phyloP scores from a whole-genome alignment of 805 yeast species.

The Yarrowia sp. region DNA sequence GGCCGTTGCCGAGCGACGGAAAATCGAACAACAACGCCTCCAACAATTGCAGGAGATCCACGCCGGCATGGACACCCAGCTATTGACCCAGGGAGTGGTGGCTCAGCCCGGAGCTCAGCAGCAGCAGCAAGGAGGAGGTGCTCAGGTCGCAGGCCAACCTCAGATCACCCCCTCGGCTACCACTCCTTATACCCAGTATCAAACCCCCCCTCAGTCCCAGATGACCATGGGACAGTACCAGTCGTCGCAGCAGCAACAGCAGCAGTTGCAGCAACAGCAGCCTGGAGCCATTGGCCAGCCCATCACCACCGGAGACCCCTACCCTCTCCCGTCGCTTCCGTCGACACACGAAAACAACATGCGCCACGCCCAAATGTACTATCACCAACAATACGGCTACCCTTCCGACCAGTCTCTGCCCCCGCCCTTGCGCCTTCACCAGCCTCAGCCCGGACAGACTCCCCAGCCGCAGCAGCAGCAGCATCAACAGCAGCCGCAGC shows the following conservation, averaged over 20 bases:
- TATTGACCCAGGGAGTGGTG: conserved; percentile 21
- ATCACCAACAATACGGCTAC: conserved; percentile 33
- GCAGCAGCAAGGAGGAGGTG: not conserved
- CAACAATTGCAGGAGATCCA: conserved; percentile 38
- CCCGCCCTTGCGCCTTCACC: conserved; percentile 32
- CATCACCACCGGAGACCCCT: conserved; percentile 27
- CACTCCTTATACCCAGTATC: conserved; percentile 18
- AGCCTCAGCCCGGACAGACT: conserved; percentile 21
- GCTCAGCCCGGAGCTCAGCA: conserved; percentile 17
- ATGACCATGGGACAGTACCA: conserved; percentile 40
- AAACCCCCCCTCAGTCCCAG: conserved; percentile 38
- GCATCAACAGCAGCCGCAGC: conserved; percentile 39
- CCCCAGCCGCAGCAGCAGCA: conserved; percentile 8
- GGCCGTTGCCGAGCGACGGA: conserved; percentile 48
- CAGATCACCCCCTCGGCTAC: conserved; percentile 10
- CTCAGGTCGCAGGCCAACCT: conserved; percentile 21
- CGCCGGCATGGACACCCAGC: conserved; percentile 40
- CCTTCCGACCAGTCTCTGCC: conserved; percentile 32
- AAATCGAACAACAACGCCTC: conserved; percentile 41
- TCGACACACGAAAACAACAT: conserved; percentile 33
- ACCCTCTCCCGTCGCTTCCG: conserved; percentile 32
- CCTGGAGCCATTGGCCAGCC: conserved; percentile 9
- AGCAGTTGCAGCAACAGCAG: conserved; percentile 26
- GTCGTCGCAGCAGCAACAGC: conserved; percentile 34
- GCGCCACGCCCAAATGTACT: conserved; percentile 30